These are phyloP conservation scores for Chytriomyces sp. DNA, from an alignment of 192 early-diverging fungal species.

Conservation along the genomic window DNA sequence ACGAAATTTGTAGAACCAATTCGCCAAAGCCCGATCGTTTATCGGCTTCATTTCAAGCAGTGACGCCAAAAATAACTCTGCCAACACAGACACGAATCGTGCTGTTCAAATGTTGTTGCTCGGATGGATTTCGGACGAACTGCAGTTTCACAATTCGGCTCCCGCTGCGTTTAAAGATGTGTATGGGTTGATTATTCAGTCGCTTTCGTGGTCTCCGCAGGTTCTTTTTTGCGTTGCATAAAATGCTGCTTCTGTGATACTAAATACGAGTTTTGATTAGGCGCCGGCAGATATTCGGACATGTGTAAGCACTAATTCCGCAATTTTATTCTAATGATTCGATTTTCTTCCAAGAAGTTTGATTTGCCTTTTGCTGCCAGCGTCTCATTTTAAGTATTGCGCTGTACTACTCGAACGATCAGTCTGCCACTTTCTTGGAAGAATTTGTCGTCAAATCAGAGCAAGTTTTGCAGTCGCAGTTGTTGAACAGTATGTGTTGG, in stretches of 20 bases:
- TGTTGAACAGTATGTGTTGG: background rate
- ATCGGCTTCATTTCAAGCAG: background rate
- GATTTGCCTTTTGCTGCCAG: background rate
- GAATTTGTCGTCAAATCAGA: conserved; percentile 11
- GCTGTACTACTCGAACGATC: background rate
- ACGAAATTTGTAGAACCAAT: conserved; percentile 20
- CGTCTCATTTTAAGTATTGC: conserved; percentile 7
- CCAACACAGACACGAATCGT: background rate
- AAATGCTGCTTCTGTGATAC: background rate
- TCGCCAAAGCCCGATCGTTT: conserved; percentile 11
- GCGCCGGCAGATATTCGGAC: conserved; percentile 14
- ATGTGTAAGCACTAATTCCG: no score
- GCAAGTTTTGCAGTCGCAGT: background rate
- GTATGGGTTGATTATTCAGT: conserved; percentile 2
- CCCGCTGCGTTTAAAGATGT: background rate
- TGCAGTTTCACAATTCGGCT: background rate
- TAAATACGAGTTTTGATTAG: background rate
- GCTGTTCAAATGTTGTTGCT: conserved; percentile 1
- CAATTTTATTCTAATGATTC: no score
- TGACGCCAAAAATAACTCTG: background rate
- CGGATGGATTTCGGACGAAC: background rate
- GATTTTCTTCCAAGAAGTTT: background rate
- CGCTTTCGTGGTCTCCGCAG: background rate
- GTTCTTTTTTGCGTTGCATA: background rate
- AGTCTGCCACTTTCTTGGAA: conserved; percentile 8